A percentile compares a stretch with the other conserved stretches of the same genome.
These are phyloP conservation scores for Miscanthus lutarioriparius DNA, from an alignment of 176 grass and related monocot species.

Conservation along the genomic window DNA sequence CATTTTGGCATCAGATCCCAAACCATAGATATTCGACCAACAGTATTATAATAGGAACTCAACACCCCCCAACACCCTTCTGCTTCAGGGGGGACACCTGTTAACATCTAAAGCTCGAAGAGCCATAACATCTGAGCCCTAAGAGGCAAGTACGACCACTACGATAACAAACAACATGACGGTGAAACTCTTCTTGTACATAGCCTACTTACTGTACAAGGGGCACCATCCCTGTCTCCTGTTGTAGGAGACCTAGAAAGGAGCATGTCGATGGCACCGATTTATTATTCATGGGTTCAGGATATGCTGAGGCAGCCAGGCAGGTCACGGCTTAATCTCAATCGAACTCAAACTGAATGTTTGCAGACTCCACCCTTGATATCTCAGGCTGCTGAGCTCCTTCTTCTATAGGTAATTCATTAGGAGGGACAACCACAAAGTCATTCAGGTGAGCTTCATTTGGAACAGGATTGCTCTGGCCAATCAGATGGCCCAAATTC, in stretches of 20 bases:
- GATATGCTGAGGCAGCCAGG: neutral
- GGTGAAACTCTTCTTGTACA: constrained; percentile 17
- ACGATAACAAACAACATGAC: constrained; percentile 14
- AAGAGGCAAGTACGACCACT: neutral
- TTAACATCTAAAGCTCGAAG: constrained; percentile 23
- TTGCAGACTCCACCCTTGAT: constrained; percentile 22
- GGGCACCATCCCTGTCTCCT: constrained; percentile 24
- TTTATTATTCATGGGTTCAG: constrained; percentile 31
- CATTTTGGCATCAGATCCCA: constrained; percentile 14
- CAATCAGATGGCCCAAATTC: constrained; percentile 11
- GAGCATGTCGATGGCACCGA: neutral
- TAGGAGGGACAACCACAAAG: neutral
- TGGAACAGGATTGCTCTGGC: constrained; percentile 14
- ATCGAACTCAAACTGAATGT: constrained; percentile 43
- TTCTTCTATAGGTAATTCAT: constrained; percentile 23
- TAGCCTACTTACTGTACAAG: constrained; percentile 43
- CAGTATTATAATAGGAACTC: constrained; percentile 17
- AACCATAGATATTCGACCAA: constrained; percentile 2
- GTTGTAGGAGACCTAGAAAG: constrained; percentile 29
- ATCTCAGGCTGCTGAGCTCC: constrained; percentile 26
- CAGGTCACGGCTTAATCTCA: constrained; percentile 20
- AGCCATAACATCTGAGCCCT: constrained; percentile 13
- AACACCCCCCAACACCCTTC: neutral
- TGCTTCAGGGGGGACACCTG: neutral
- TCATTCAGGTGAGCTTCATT: constrained; percentile 25